Evolutionary conservation across 768 basidiomycete species (phyloP).

Genomic region (Mrakia blollopis): DNA sequence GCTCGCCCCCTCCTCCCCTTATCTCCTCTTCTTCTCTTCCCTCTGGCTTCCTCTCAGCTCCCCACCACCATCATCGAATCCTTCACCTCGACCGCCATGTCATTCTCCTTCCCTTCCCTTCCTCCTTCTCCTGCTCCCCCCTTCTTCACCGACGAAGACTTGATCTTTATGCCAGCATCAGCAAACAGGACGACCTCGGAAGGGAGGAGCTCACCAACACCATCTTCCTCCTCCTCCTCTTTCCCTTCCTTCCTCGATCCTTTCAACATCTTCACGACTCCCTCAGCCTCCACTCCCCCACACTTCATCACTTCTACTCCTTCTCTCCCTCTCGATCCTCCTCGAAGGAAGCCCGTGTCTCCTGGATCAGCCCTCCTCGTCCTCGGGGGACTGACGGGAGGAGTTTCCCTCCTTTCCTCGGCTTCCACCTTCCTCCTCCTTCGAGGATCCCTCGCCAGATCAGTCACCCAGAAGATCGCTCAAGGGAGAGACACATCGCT

Average conservation of each 20-base stretch:
- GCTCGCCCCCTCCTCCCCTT: no score
- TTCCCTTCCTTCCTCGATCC: constrained; percentile 1
- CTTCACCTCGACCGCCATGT: not conserved
- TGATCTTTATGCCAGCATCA: not conserved
- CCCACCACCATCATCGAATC: not conserved
- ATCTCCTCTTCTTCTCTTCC: no score
- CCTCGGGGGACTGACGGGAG: not conserved
- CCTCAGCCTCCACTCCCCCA: not conserved
- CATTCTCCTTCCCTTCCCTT: not conserved
- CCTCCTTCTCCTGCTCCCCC: not conserved
- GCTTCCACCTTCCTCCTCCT: not conserved
- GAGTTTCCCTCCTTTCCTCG: not conserved
- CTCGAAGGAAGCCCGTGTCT: not conserved
- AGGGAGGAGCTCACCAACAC: not conserved
- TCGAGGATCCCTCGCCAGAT: not conserved
- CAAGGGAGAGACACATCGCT: not conserved
- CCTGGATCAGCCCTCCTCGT: not conserved
- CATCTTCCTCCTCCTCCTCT: no score
- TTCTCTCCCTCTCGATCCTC: not conserved
- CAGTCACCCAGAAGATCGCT: not conserved
- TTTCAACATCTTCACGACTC: not conserved
- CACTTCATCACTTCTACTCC: not conserved
- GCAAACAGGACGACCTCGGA: not conserved
- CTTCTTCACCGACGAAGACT: not conserved
- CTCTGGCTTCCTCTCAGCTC: no score